A percentile compares a stretch with the other conserved stretches of the same genome.
Evolutionary conservation across 768 basidiomycete genomes (phyloP).

Genomic region (Hypholoma fasciculare): DNA sequence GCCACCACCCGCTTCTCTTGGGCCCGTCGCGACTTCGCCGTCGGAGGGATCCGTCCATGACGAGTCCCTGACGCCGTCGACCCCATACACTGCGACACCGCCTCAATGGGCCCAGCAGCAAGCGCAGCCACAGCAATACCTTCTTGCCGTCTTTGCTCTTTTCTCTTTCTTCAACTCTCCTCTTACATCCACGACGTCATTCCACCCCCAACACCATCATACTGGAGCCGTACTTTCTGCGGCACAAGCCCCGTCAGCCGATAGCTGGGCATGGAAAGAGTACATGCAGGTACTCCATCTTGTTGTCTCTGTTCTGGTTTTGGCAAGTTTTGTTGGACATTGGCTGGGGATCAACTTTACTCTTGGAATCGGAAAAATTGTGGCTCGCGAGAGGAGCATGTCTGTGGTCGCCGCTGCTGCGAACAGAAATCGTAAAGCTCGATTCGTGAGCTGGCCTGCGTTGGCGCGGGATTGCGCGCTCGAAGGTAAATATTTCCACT

Average conservation of each 20-base stretch:
- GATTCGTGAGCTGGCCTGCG: constrained; percentile 26
- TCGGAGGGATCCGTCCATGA: constrained; percentile 16
- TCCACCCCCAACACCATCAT: constrained; percentile 43
- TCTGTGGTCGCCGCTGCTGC: constrained; percentile 1
- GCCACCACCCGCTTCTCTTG: constrained; percentile 39
- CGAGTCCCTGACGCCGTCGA: constrained; percentile 14
- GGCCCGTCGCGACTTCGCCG: constrained; percentile 17
- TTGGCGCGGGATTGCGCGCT: constrained; percentile 33
- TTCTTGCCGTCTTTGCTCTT: constrained; percentile 79
- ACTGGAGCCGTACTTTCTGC: constrained; percentile 56
- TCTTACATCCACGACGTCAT: constrained; percentile 44
- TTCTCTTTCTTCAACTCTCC: constrained; percentile 88
- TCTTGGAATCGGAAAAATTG: constrained; percentile 13
- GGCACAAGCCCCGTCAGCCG: constrained; percentile 30
- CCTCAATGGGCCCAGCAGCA: constrained; percentile 20
- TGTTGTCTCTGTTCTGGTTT: constrained; percentile 60
- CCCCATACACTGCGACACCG: constrained; percentile 3
- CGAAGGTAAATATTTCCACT: constrained; percentile 23
- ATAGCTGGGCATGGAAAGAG: constrained; percentile 49
- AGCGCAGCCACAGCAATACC: constrained; percentile 56
- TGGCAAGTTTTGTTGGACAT: constrained; percentile 49
- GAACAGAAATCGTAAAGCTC: constrained; percentile 9
- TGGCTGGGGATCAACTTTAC: constrained; percentile 32
- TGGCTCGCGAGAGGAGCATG: constrained; percentile 9
- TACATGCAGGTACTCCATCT: constrained; percentile 66